phyloP scores from a whole-genome alignment of 1,284 basidiomycete genomes.

The Tylopilus orsonianus region DNA sequence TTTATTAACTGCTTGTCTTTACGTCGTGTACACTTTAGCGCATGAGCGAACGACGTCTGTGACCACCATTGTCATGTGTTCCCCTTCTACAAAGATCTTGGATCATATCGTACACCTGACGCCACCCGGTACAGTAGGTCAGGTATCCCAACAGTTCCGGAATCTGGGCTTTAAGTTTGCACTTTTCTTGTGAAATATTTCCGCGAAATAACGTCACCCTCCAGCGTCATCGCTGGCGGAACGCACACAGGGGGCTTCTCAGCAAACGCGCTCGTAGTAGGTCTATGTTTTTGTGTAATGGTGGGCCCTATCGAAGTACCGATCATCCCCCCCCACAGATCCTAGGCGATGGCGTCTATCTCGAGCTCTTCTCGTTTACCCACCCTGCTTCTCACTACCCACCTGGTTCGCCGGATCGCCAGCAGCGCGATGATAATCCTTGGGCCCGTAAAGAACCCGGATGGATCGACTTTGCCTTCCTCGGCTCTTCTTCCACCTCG shows the following conservation, averaged over 20 bases:
- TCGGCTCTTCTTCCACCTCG: conserved; percentile 43
- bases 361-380: conserved; percentile 68
- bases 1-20: no score
- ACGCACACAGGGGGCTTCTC: conserved; percentile 62
- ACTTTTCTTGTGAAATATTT: neutral
- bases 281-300: conserved; percentile 8
- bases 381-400: conserved; percentile 53
- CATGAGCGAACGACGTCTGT: no score
- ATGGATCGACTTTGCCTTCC: conserved; percentile 66
- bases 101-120: conserved; percentile 73
- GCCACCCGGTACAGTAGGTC: conserved; percentile 54
- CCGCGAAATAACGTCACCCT: neutral
- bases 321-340: conserved; percentile 38
- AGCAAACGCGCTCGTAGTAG: conserved; percentile 61
- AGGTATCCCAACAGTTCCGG: conserved; percentile 52
- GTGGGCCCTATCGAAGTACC: neutral
- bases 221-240: conserved; percentile 62
- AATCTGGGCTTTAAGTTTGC: conserved; percentile 64
- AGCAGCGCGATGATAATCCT: conserved; percentile 42
- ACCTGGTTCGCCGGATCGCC: conserved; percentile 43
- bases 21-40: no score
- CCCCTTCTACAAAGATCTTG: conserved; percentile 47
- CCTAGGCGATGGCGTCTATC: conserved; percentile 57
- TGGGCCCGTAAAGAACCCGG: conserved; percentile 58
- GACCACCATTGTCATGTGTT: conserved; percentile 9